Evolutionary conservation across 805 yeast species (phyloP), one percentile per base, ranked within the genome.

Genomic region (Saturnispora quitensis): DNA sequence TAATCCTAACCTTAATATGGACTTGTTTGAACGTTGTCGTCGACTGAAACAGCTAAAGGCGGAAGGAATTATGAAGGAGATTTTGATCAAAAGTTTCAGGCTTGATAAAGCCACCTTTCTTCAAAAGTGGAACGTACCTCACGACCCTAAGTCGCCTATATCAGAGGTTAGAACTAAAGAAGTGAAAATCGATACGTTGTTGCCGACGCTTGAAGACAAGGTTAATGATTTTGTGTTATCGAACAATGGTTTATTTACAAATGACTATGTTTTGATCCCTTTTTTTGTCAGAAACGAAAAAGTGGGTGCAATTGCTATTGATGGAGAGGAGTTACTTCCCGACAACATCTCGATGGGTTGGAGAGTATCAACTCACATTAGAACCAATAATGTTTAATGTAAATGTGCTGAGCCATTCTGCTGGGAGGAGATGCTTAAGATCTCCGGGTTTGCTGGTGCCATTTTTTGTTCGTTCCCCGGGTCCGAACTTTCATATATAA

Each of bases 91-190:
- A 44, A 38, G 43, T 13, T 51, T 54, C 33, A 27, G 15, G 24
- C 9, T 54, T 5, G 27, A 43, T 2, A 52, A 48, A 13, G 56
- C 55, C 13, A 48, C 34, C 5, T 54, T 54, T 42, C 18, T 51
- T 13, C 13, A 50, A 20, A 5, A 3, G 9, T 46, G 50, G 53
- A 52, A 54, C 35, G 27, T 46, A 28, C 53, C 55, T 9, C 51
- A 43, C 18, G 42, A 33, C 10, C n/a, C 9, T 4, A 7, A 7
- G 9, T 33, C 17, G 9, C 28, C 28, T 5, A 17, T 38, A 24
- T 22, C 8, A 35, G 18, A 35, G 9, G 40, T 17, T 3, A 38
- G 9, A 15, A 13, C 15, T 1, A 38, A 38, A 15, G 42, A 18
- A 18, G 20, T 12, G n/a, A 48, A 25, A 7, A 54, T 54, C 10